Percentiles rank a stretch among this genome's conserved stretches.
Conservation (phyloP, 768 basidiomycete genomes). For the Leucocoprinus birnbaumii region DNA sequence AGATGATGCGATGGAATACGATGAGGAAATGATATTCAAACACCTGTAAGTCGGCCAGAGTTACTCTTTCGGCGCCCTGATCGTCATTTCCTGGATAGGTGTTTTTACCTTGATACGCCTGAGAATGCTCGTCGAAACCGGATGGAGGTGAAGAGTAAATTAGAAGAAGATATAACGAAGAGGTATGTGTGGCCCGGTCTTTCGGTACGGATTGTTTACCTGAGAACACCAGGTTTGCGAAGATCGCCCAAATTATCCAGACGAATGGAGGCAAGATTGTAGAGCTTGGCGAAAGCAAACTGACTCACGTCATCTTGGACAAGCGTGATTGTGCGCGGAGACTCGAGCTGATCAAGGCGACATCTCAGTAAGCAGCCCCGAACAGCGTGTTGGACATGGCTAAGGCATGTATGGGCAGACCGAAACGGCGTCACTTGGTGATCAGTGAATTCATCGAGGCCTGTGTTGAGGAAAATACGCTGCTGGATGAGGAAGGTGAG, state of each 20-base stretch:
- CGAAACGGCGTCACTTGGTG: constrained; percentile 77
- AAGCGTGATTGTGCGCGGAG: constrained; percentile 78
- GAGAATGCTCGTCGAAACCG: constrained; percentile 66
- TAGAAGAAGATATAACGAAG: constrained; percentile 47
- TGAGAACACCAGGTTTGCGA: constrained; percentile 45
- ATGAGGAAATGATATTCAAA: constrained; percentile 73
- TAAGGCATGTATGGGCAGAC: constrained; percentile 41
- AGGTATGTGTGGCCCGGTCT: constrained; percentile 37
- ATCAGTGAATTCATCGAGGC: constrained; percentile 75
- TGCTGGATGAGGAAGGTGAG: constrained; percentile 84
- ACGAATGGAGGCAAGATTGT: constrained; percentile 74
- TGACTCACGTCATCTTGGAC: constrained; percentile 86
- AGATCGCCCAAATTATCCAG: constrained; percentile 48
- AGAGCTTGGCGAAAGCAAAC: constrained; percentile 67
- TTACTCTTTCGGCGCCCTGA: neutral
- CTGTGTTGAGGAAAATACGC: constrained; percentile 78
- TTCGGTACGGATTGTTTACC: neutral
- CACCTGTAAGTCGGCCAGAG: constrained; percentile 59
- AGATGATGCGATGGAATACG: constrained; percentile 70
- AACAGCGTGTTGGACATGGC: constrained; percentile 4
- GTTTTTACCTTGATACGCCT: constrained; percentile 87
- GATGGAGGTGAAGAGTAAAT: constrained; percentile 53
- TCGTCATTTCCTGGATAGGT: constrained; percentile 41
- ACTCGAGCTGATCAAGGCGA: constrained; percentile 63
- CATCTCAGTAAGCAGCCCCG: constrained; percentile 55